Evolutionary conservation across 805 yeast species (phyloP).

Genomic region (Blastobotrys terrestris): DNA sequence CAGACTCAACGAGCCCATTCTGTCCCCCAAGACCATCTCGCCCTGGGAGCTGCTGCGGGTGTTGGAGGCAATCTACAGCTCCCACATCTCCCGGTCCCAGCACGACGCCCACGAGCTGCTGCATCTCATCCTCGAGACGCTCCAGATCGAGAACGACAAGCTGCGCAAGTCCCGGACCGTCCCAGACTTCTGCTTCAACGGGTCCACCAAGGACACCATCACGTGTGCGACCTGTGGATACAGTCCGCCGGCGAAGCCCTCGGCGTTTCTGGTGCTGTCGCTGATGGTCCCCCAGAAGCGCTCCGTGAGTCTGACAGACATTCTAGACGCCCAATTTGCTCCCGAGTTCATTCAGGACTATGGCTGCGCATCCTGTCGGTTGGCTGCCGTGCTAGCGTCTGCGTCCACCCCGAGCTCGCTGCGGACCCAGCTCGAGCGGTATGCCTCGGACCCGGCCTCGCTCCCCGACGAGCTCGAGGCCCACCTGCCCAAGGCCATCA

Average conservation of each 20-base stretch:
- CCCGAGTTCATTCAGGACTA: slow-evolving; percentile 76
- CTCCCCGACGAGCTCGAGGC: slow-evolving; percentile 39
- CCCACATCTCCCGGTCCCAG: slow-evolving; percentile 72
- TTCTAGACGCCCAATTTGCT: slow-evolving; percentile 51
- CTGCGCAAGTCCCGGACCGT: slow-evolving; percentile 20
- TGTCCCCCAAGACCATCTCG: slow-evolving; percentile 48
- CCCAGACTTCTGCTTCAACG: slow-evolving; percentile 71
- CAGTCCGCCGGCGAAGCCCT: slow-evolving; percentile 50
- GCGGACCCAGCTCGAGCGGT: slow-evolving; percentile 34
- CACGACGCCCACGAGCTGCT: slow-evolving; percentile 95
- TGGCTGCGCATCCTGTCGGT: slow-evolving; percentile 62
- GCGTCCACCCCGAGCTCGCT: slow-evolving; percentile 21
- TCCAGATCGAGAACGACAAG: slow-evolving; percentile 54
- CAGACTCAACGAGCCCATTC: slow-evolving; percentile 56
- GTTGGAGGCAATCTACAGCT: slow-evolving; percentile 64
- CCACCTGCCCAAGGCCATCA: slow-evolving; percentile 38
- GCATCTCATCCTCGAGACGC: slow-evolving; percentile 71
- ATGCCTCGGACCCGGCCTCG: slow-evolving; percentile 44
- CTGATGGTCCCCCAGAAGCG: slow-evolving; percentile 60
- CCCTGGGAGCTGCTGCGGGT: slow-evolving; percentile 76
- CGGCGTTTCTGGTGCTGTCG: slow-evolving; percentile 66
- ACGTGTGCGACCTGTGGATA: slow-evolving; percentile 63
- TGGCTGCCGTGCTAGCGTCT: slow-evolving; percentile 22
- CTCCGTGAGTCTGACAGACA: slow-evolving; percentile 42
- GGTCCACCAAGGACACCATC: slow-evolving; percentile 59